A percentile compares a stretch with the other conserved stretches of the same genome.
Conservation (phyloP, 2,329 filamentous ascomycete species). For the Talaromyces sp. region DNA sequence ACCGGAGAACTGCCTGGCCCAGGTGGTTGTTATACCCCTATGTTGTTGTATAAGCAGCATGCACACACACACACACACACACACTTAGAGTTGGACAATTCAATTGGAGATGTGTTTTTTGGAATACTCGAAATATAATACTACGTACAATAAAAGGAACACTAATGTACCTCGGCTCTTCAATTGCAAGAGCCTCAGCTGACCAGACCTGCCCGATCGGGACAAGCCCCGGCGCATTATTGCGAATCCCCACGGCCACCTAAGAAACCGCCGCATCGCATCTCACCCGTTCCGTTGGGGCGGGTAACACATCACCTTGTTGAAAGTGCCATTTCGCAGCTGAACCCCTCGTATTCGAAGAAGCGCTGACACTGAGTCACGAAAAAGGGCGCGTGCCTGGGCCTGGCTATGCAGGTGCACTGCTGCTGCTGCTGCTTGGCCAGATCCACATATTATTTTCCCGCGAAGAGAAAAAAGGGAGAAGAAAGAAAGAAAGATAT, state of each 20-base stretch:
- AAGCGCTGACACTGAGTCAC: too few species aligned
- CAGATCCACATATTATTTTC: not conserved
- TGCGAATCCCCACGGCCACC: not conserved
- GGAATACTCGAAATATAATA: too few species aligned
- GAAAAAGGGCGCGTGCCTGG: too few species aligned
- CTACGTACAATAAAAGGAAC: too few species aligned
- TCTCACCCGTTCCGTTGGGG: not conserved
- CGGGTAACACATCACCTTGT: not conserved
- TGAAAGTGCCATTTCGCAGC: not conserved
- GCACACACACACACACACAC: not conserved
- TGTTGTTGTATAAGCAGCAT: not conserved
- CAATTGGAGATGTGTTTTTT: not conserved
- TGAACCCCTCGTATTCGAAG: not conserved
- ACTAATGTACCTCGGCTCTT: not conserved
- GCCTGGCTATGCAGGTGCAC: not conserved
- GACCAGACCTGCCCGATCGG: not conserved
- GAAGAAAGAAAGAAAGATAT: not conserved
- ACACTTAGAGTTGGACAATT: not conserved
- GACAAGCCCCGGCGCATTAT: not conserved
- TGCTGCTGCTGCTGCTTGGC: too few species aligned
- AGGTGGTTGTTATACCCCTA: not conserved
- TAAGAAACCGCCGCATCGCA: not conserved
- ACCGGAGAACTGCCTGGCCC: not conserved
- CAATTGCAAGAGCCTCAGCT: not conserved
- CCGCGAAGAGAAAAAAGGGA: not conserved